Evolutionary conservation across 129 eudicot genomes (phyloP), one percentile per base, ranked within the genome.

Genomic region (Artemisia annua): DNA sequence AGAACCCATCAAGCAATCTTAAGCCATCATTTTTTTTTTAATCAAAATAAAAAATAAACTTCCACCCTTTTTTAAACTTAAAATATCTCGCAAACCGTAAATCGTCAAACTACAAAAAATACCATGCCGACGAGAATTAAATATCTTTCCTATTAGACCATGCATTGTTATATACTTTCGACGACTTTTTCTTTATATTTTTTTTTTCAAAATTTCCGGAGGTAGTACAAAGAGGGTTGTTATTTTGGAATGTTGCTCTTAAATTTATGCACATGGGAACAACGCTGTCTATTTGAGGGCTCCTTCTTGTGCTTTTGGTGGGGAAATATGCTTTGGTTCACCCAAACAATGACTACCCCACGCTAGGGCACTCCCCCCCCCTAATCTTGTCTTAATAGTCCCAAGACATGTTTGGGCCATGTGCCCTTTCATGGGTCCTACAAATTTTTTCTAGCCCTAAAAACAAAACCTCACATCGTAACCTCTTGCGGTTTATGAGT

Each of bases 401-500:
- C 90, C 87, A 76, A 73, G 87, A 85, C 90, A 85, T 67, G 82
- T 76, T 85, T 73, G 87, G 85, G 78, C 85, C 83, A 66, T 79
- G 79, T 75, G 86, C 83, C 88, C 91, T 79, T n/a, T 79, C 86
- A 79, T 73, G 81, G 87, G 88, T 72, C 96, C 91, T 83, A 83
- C 85, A 39, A 55, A 71, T 28, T 9, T 60, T n/a, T 79, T 79
- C 83, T 71, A 75, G 43, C 78, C 58, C 81, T n/a, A 67, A 70
- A 82, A 65, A 56, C 69, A 58, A 73, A 57, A 73, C 56, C 56
- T 79, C 74, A 56, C 70, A 63, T 63, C 67, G 39, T 60, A 46
- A 79, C 75, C 66, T 46, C 64, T 67, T 50, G 49, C 55, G 71
- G 30, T 69, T 64, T 67, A 50, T 57, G 55, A 75, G 57, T 58